These are phyloP conservation scores for Irpex rosettiformis DNA, from an alignment of 1,284 basidiomycete species.

Conservation along the genomic window DNA sequence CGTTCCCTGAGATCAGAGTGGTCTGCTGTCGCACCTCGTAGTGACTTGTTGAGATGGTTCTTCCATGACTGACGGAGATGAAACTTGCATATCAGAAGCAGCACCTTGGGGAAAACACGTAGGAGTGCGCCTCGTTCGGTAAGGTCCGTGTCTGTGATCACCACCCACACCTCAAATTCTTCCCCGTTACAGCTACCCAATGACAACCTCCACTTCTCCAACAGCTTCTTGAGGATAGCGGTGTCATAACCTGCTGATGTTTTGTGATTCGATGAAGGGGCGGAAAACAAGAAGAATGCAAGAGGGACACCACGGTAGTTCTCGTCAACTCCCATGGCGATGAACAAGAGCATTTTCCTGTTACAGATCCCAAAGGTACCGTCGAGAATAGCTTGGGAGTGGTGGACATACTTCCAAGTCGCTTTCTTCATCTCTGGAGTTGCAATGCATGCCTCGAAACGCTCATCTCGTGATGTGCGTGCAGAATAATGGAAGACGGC, in stretches of 20 bases:
- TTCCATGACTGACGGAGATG: no score
- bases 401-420: conserved; percentile 31
- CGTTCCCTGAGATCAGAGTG: no score
- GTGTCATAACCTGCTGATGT: conserved; percentile 34
- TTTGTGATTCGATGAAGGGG: conserved; percentile 27
- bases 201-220: conserved; percentile 23
- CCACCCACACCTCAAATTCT: conserved; percentile 26
- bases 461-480: conserved; percentile 15
- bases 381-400: conserved; percentile 32
- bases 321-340: conserved; percentile 32
- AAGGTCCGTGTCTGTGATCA: conserved; percentile 36
- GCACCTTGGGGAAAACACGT: no score
- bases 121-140: no score
- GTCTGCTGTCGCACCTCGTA: no score
- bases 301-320: conserved; percentile 28
- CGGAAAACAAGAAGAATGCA: conserved; percentile 36
- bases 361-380: conserved; percentile 37
- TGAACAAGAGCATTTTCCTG: conserved; percentile 31
- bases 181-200: conserved; percentile 9
- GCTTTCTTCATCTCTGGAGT: conserved; percentile 33
- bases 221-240: conserved; percentile 26
- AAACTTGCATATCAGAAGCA: no score
- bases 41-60: no score
- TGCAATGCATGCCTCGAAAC: conserved; percentile 28
- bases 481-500: conserved; percentile 10